Base-by-base conservation (phyloP, 805 yeast genomes). In the Cyberlindnera saturnus region DNA sequence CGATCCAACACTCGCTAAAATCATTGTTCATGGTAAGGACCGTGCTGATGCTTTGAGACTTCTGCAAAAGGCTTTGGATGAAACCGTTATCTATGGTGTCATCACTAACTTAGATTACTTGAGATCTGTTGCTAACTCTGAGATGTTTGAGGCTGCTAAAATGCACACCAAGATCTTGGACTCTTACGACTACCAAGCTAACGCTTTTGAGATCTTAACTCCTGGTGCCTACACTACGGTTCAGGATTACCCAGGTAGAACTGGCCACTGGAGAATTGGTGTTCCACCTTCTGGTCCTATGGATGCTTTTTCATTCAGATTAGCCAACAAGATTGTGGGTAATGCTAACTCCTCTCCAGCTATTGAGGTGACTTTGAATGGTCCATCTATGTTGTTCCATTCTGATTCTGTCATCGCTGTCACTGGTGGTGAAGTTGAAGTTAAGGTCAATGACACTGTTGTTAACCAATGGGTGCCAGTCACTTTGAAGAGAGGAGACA, bases 251-350 rank as follows among this genome's bases (percentile, higher is more conserved):
- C 95, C 96, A 15, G 96, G 95, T 41, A 82, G 99, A 70, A 71
- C 72, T 42, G 83, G 88, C n/a, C 62, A 74, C 47, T 69, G 73
- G 73, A 64, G 70, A 55, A 61, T 68, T 43, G 99, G 99, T 62
- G 98, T 91, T 43, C 99, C 99, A 20, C 98, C 98, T 7, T 87
- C 96, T 34, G 99, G 99, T 37, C 96, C 98, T 46, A 93, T 91
- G 98, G 99, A 91, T 66, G 77, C 81, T 47, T 90, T 82, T 57
- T 81, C 97, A 5, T 90, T 90, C 70, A 75, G 96, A 56, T 63
- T 87, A 49, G 96, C 96, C 17, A 91, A 91, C 70, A 71, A 85
- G 60, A 79, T 87, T 57, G 98, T 91, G 36, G 98, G 97, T 47
- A 93, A 91, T 65, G 77, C 82, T 52, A 66, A 71, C 50, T 69